These are phyloP conservation scores for Fusarium stilboides DNA, from an alignment of 2,329 filamentous ascomycete species.

Conservation along the genomic window DNA sequence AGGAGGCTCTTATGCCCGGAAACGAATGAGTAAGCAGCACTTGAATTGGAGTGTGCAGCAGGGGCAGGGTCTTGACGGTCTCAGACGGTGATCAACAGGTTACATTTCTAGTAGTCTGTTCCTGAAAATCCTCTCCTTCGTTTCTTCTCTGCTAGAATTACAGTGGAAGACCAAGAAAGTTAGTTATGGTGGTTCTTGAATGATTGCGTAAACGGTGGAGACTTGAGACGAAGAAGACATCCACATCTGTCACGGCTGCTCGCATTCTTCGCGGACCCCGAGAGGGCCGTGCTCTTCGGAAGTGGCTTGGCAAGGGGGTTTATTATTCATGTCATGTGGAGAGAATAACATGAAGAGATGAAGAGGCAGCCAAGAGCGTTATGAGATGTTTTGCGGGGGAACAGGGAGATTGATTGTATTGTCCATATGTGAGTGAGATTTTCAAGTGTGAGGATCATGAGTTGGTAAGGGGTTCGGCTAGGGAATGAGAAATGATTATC, in stretches of 20 bases:
- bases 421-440: slow-evolving; percentile 1
- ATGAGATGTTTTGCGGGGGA: slow-evolving; percentile 10
- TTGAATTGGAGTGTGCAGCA: slow-evolving; percentile 25
- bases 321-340: slow-evolving; percentile 18
- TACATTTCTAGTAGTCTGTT: slow-evolving; percentile 14
- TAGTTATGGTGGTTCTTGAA: slow-evolving; percentile 20
- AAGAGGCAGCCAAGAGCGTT: slow-evolving; percentile 40
- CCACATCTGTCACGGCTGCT: slow-evolving; percentile 30
- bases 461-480: not conserved
- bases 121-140: slow-evolving; percentile 26
- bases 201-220: slow-evolving; percentile 40
- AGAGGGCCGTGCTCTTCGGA: slow-evolving; percentile 41
- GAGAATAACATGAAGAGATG: not conserved
- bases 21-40: slow-evolving; percentile 18
- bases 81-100: slow-evolving; percentile 16
- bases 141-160: not conserved
- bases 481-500: not conserved
- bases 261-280: slow-evolving; percentile 46
- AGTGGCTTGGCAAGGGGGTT: slow-evolving; percentile 34
- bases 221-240: slow-evolving; percentile 16
- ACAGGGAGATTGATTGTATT: slow-evolving; percentile 3
- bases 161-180: slow-evolving; percentile 10
- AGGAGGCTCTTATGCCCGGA: slow-evolving; percentile 8
- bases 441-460: not conserved
- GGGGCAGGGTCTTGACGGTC: slow-evolving; percentile 5